Base-by-base conservation (phyloP, 768 basidiomycete genomes). In the Nevesoporus exiguus region DNA sequence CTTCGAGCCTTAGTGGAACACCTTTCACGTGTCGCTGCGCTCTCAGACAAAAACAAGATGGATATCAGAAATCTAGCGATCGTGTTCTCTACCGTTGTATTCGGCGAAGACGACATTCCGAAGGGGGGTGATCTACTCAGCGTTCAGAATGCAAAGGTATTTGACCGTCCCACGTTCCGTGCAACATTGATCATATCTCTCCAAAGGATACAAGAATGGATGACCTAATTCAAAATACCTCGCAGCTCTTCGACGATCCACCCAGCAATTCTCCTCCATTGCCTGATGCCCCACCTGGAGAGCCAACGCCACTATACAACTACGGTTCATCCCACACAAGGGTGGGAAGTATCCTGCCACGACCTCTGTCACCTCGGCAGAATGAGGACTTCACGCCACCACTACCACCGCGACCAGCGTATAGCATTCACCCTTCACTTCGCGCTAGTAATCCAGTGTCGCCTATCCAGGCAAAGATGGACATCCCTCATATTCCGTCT, bases 41-140 rank as follows among this genome's bases (percentile, higher is more conserved):
- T 76, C 33, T 76, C 77, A 21, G 83, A 86, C 25, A 84, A 80
- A 66, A 97, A 95, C 67, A 96, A 95, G 71, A 97, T 97, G 94
- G 94, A 93, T 62, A 77, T 86, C 3, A 93, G 87, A 76, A 97
- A 96, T 65, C 75, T 97, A 22, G 90, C 93, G 3, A 94, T 97
- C 44, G 86, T 94, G 4, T 95, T 96, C 72, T 88, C 88, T 19
- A 77, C 84, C 9, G 91, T 93, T 22, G 82, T 97, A 44, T 94
- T 97, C 60, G 93, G 93, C 7, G 92, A 95, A 69, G 93, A 97
- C 57, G 91, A 95, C 57, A 78, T 93, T 52, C 85, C 89, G 4
- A 89, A 88, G 66, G 82, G 77, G 34, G 83, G 80, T 0, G 90
- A 93, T 65, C 76, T 94, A 17, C 73, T 95, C 21, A 86, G 75